Evolutionary conservation across 371 early-diverging fungal genomes (phyloP).

Genomic region (Mucor piriformis): DNA sequence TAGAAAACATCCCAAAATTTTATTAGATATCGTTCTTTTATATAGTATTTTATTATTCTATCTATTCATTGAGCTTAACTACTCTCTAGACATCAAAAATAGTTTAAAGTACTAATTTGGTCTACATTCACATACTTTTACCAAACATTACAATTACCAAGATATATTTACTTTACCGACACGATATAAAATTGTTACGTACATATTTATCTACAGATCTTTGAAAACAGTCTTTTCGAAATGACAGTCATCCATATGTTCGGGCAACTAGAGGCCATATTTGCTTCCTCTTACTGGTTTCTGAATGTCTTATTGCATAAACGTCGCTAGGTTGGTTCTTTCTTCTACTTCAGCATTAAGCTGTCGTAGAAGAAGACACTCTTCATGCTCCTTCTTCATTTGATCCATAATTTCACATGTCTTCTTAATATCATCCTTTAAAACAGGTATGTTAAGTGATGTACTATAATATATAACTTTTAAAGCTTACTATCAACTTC

Average conservation of each 20-base stretch:
- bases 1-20: too few relatives aligned
- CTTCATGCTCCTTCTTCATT: constrained; percentile 12
- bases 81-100: background rate
- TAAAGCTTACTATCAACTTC: constrained; percentile 10
- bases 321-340: constrained; percentile 7
- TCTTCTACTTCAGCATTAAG: background rate
- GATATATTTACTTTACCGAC: too few relatives aligned
- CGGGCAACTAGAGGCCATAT: constrained; percentile 1
- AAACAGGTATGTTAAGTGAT: background rate
- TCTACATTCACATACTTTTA: too few relatives aligned
- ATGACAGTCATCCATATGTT: constrained; percentile 10
- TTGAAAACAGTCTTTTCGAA: background rate
- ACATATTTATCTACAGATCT: background rate
- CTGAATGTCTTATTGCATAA: constrained; percentile 3
- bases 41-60: background rate
- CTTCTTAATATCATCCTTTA: constrained; percentile 1
- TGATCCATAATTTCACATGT: constrained; percentile 2
- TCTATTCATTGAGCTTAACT: background rate
- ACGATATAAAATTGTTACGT: too few relatives aligned
- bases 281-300: constrained; percentile 7
- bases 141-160: too few relatives aligned
- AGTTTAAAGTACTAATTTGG: background rate
- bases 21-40: background rate
- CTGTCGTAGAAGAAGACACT: background rate
- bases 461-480: background rate